Percentiles rank a stretch among this genome's conserved stretches.
These are phyloP conservation scores for Arabis hirsuta DNA, from an alignment of 345 rosid genomes.

Conservation along the genomic window DNA sequence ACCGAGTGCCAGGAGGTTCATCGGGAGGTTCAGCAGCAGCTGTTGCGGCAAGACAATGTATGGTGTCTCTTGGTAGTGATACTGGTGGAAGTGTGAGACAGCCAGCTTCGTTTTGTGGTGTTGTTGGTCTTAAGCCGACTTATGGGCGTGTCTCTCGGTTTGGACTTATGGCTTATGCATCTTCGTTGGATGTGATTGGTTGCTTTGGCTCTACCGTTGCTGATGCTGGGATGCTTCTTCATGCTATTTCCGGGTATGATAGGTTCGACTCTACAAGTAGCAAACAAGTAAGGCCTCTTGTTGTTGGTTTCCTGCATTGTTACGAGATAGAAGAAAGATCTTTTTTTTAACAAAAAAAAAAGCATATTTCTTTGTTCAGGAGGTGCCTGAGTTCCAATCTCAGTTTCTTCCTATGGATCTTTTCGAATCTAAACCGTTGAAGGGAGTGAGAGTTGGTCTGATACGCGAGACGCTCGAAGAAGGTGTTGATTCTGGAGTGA, in stretches of 20 bases:
- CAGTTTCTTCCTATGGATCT: conserved; percentile 51
- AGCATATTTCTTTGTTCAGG: conserved; percentile 46
- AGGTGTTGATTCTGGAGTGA: conserved; percentile 78
- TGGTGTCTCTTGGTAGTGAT: conserved; percentile 92
- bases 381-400: conserved; percentile 70
- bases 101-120: conserved; percentile 95
- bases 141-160: conserved; percentile 96
- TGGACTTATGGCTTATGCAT: conserved; percentile 96
- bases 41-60: conserved; percentile 89
- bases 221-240: conserved; percentile 85
- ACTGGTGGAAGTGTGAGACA: conserved; percentile 99
- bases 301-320: not conserved
- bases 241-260: conserved; percentile 83
- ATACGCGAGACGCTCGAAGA: conserved; percentile 77
- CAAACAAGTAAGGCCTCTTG: conserved; percentile 56
- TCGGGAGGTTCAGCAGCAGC: conserved; percentile 98
- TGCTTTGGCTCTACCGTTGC: conserved; percentile 88
- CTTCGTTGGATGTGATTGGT: conserved; percentile 90
- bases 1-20: conserved; percentile 93
- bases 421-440: conserved; percentile 68
- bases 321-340: not conserved
- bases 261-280: conserved; percentile 83
- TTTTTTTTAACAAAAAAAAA: not conserved
- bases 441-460: conserved; percentile 83
- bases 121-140: conserved; percentile 92